These are phyloP conservation scores for Jaltomata sinuosa DNA, from an alignment of 257 asterid species.

Conservation along the genomic window DNA sequence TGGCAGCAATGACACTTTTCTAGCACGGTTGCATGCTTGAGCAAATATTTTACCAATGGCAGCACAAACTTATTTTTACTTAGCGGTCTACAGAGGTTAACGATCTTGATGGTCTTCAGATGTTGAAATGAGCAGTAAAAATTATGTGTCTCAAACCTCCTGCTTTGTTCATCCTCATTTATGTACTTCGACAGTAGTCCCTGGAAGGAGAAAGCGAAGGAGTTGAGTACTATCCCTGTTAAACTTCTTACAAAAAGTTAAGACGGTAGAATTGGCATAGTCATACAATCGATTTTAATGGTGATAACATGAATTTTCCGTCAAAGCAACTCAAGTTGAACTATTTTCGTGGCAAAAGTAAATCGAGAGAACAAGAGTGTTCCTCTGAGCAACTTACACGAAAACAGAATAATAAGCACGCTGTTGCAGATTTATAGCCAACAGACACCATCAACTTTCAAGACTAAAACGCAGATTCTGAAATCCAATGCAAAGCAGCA, in stretches of 20 bases:
- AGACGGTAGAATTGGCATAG: too few species aligned
- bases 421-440: not conserved
- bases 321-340: not conserved
- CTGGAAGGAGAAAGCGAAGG: not conserved
- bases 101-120: not conserved
- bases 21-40: not conserved
- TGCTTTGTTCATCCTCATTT: not conserved
- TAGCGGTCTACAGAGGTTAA: not conserved
- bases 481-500: not conserved
- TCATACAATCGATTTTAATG: not conserved
- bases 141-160: not conserved
- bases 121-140: not conserved
- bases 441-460: not conserved
- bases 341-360: not conserved
- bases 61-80: not conserved
- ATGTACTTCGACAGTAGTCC: not conserved
- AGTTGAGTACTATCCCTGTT: not conserved
- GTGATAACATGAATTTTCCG: not conserved
- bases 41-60: not conserved
- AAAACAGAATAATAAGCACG: not conserved
- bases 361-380: not conserved
- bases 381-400: not conserved
- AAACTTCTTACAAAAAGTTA: not conserved
- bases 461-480: not conserved
- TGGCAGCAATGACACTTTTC: not conserved